phyloP scores from a whole-genome alignment of 305 asterid genomes.

The Euphrasia arctica region DNA sequence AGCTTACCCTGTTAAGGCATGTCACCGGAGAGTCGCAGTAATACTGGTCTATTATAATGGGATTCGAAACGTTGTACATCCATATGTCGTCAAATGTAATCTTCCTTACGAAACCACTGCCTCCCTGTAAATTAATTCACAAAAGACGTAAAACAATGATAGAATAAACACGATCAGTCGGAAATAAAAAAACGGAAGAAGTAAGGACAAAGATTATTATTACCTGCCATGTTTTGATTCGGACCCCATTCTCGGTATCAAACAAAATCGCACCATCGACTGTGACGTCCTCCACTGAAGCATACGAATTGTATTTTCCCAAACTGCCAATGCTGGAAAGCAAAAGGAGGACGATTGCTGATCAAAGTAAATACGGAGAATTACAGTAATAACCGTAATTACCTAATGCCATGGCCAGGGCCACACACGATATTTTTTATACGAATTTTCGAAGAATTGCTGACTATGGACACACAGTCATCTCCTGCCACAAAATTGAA shows the following conservation, averaged over 20 bases:
- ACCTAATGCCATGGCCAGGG: slow-evolving; percentile 85
- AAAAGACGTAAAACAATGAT: too few species aligned
- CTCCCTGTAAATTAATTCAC: slow-evolving; percentile 71
- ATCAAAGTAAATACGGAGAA: slow-evolving; percentile 6
- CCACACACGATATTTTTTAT: slow-evolving; percentile 53
- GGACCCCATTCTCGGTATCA: slow-evolving; percentile 58
- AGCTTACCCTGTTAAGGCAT: slow-evolving; percentile 59
- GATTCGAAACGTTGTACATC: slow-evolving; percentile 70
- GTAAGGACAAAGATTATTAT: slow-evolving; percentile 18
- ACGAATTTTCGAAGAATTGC: slow-evolving; percentile 59
- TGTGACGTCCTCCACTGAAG: slow-evolving; percentile 44
- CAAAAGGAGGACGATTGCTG: neutral
- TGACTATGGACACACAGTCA: slow-evolving; percentile 78
- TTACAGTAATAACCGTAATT: slow-evolving; percentile 15
- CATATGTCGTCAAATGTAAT: slow-evolving; percentile 51
- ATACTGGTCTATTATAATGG: slow-evolving; percentile 70
- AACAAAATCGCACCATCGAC: slow-evolving; percentile 49
- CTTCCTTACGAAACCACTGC: slow-evolving; percentile 58
- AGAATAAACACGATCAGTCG: neutral
- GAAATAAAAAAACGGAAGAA: neutral
- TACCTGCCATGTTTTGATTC: slow-evolving; percentile 92
- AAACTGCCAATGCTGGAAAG: slow-evolving; percentile 70
- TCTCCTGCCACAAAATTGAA: slow-evolving; percentile 48
- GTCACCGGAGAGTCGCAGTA: slow-evolving; percentile 65
- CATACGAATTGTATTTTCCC: slow-evolving; percentile 50